Evolutionary conservation across 768 basidiomycete species (phyloP), one percentile per base, ranked within the genome.

Genomic region (Hypholoma fasciculare): DNA sequence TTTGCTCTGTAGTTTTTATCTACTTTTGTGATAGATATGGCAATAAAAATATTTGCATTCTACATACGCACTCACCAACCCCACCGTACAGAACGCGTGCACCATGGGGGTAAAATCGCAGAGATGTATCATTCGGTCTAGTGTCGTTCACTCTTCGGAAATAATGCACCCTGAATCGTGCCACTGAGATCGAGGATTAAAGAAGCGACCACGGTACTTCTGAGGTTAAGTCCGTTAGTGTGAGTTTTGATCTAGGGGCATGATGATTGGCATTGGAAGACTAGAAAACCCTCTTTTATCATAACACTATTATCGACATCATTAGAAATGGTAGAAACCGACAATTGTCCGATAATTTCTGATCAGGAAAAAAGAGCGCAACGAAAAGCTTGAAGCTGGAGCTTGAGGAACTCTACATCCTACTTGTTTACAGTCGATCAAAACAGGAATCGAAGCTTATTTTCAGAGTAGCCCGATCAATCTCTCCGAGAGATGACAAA

Each of bases 191-290:
- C 58, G 62, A 65, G 56, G 58, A 56, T 38, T 54, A 68, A 69
- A 71, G 66, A 72, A 69, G 67, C 69, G 65, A 67, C 68, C 67
- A 68, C 67, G 68, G 69, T 65, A 64, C 59, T 61, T 64, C 62
- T 65, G 34, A 61, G 42, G 49, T 58, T 66, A 70, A 61, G 61
- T 68, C 67, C 69, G 65, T 68, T 47, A 27, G 19, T 46, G 38
- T 47, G 57, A 43, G 49, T 57, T 67, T 67, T 68, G 69, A 66
- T 40, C 30, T 17, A 19, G 14, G 42, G 17, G 27, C 36, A 27
- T 39, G 56, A 50, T 38, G 39, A 50, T 49, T 42, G 40, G 9
- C 49, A 43, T 30, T 23, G 39, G 48, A 16, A 49, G 23, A 49
- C 27, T 30, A 49, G 23, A 49, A 27, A 30, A 27, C 16, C 13